Conservation (phyloP, 176 grass and related monocot genomes). For the Chloris gayana region DNA sequence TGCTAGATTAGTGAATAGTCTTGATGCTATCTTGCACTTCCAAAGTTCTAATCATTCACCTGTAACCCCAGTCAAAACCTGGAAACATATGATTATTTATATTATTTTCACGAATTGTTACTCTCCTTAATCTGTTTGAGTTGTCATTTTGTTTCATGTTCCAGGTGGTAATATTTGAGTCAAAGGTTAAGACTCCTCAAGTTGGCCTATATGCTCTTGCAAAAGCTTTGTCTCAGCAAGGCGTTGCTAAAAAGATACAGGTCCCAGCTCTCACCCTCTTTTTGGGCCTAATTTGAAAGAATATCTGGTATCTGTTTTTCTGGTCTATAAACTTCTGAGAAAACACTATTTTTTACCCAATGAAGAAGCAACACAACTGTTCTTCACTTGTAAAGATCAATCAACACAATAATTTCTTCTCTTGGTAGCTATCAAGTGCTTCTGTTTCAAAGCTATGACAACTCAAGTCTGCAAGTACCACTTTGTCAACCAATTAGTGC, state of each 20-base stretch:
- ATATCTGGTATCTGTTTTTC: conserved; percentile 23
- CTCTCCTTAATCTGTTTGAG: conserved; percentile 5
- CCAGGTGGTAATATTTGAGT: conserved; percentile 90
- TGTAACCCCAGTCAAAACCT: conserved; percentile 6
- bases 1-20: background rate
- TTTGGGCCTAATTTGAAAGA: background rate
- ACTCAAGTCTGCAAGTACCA: conserved; percentile 22
- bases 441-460: conserved; percentile 1
- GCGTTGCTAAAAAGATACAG: conserved; percentile 91
- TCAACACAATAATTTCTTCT: background rate
- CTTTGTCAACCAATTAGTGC: background rate
- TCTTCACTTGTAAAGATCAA: conserved; percentile 5
- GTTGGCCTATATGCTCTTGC: conserved; percentile 86
- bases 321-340: conserved; percentile 20
- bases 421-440: background rate
- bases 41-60: background rate
- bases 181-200: conserved; percentile 90
- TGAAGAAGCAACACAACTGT: background rate
- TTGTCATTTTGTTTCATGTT: conserved; percentile 26
- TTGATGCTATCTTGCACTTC: conserved; percentile 3
- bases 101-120: background rate
- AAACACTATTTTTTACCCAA: background rate
- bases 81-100: conserved; percentile 5
- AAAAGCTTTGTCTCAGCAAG: conserved; percentile 88
- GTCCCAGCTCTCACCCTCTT: conserved; percentile 39